Conservation (phyloP, 75 land plant species). For the Picea glauca region DNA sequence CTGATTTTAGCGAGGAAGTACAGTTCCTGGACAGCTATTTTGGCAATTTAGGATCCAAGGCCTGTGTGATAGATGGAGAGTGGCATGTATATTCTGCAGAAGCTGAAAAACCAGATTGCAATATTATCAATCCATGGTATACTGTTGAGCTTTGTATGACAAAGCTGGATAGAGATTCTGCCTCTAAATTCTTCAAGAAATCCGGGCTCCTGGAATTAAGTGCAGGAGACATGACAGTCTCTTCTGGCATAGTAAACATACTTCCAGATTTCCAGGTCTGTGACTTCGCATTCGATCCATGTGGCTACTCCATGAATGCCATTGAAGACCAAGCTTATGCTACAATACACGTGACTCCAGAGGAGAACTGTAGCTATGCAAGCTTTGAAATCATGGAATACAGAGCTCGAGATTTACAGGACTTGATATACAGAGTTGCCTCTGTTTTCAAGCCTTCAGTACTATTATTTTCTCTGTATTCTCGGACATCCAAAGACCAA, state of each 20-base stretch:
- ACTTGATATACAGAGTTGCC: neutral
- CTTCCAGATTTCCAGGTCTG: slow-evolving; percentile 43
- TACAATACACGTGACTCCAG: slow-evolving; percentile 76
- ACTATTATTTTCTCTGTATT: slow-evolving; percentile 1
- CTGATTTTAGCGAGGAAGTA: slow-evolving; percentile 57
- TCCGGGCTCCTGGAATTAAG: slow-evolving; percentile 18
- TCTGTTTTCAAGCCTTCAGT: neutral
- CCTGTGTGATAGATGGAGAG: slow-evolving; percentile 43
- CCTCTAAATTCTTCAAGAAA: neutral
- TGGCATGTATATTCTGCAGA: slow-evolving; percentile 46
- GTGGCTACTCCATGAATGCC: slow-evolving; percentile 82
- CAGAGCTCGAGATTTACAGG: neutral
- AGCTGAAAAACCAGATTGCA: too few relatives aligned
- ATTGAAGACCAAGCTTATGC: slow-evolving; percentile 48
- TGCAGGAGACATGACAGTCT: slow-evolving; percentile 53
- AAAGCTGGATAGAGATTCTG: neutral
- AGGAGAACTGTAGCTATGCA: slow-evolving; percentile 72
- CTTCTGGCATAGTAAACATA: slow-evolving; percentile 49
- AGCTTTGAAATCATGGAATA: slow-evolving; percentile 59
- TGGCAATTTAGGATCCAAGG: slow-evolving; percentile 37
- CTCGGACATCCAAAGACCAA: neutral
- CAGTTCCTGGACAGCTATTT: slow-evolving; percentile 38
- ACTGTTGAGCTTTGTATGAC: slow-evolving; percentile 9
- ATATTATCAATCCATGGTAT: neutral
- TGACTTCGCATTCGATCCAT: slow-evolving; percentile 68